phyloP scores from a whole-genome alignment of 306 rosid genomes.

The Lathyrus tuberosus region DNA sequence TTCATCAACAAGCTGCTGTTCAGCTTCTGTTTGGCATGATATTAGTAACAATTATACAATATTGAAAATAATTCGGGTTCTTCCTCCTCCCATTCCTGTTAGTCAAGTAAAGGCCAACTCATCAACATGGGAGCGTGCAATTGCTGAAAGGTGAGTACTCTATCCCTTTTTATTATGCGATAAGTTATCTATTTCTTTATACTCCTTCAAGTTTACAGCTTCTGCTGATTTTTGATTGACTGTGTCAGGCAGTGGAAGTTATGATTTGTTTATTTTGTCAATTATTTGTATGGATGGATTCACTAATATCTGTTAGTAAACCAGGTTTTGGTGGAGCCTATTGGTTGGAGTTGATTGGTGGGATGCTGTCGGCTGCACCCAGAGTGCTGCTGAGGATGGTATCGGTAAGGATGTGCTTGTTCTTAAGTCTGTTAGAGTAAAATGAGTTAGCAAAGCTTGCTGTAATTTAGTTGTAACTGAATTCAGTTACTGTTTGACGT shows the following conservation, averaged over 20 bases:
- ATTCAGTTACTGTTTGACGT: neutral
- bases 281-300: slow-evolving; percentile 28
- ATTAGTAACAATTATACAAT: slow-evolving; percentile 65
- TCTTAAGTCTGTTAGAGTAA: slow-evolving; percentile 10
- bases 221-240: slow-evolving; percentile 19
- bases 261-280: slow-evolving; percentile 32
- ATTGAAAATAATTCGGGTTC: slow-evolving; percentile 86
- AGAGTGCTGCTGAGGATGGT: slow-evolving; percentile 99
- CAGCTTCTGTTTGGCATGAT: slow-evolving; percentile 99
- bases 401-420: slow-evolving; percentile 65
- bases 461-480: neutral
- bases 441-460: slow-evolving; percentile 3
- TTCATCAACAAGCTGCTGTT: slow-evolving; percentile 98
- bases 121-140: slow-evolving; percentile 95
- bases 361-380: slow-evolving; percentile 99
- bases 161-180: slow-evolving; percentile 5
- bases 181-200: slow-evolving; percentile 22
- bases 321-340: slow-evolving; percentile 99
- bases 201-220: slow-evolving; percentile 26
- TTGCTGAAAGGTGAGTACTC: slow-evolving; percentile 84
- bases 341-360: slow-evolving; percentile 99
- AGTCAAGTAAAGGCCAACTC: slow-evolving; percentile 78
- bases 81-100: slow-evolving; percentile 85
- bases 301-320: slow-evolving; percentile 39
- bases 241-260: slow-evolving; percentile 11